Evolutionary conservation across 768 basidiomycete species (phyloP), one percentile per base, ranked within the genome.

Genomic region (Mycena leptocephala): DNA sequence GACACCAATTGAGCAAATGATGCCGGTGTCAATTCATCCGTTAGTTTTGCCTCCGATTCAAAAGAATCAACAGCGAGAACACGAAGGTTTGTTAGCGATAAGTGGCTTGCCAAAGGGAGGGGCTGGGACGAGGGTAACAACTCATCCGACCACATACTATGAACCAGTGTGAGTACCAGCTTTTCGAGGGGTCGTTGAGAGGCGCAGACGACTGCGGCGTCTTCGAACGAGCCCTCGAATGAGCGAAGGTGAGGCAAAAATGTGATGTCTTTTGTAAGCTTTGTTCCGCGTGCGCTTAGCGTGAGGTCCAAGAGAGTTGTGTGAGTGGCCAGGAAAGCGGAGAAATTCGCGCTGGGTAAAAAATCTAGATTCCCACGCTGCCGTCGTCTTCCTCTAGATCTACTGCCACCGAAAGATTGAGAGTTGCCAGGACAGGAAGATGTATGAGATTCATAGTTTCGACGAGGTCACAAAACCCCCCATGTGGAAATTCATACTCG

Each of bases 1-100:
- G 68, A 26, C 6, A 59, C 68, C n/a, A 75, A n/a, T 5, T 62
- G 28, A 18, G 53, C 37, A 18, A 75, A 55, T 10, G 74, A 64
- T 5, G 26, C 37, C 1, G 74, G 35, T 9, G 48, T 32, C 28
- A 75, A 28, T 46, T 70, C 51, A 41, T 70, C 16, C n/a, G 33
- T 30, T 22, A 22, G 2, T 24, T 64, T 75, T 22, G 48, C 7
- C 28, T 9, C 16, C 13, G 35, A 30, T 13, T 53, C 61, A 1
- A 11, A 11, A 46, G 3, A 10, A 32, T 64, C 32, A 11, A 64
- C 37, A 22, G 62, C 51, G 24, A 13, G 11, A n/a, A 72, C 14
- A 2, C n/a, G 5, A n/a, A 72, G 62, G 30, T 43, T 37, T 1
- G 48, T 72, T 2, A 72, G 33, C 1, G 46, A 43, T 3, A 35